Conservation (phyloP, 2,329 filamentous ascomycete genomes). For the Venturiaceae sp. region DNA sequence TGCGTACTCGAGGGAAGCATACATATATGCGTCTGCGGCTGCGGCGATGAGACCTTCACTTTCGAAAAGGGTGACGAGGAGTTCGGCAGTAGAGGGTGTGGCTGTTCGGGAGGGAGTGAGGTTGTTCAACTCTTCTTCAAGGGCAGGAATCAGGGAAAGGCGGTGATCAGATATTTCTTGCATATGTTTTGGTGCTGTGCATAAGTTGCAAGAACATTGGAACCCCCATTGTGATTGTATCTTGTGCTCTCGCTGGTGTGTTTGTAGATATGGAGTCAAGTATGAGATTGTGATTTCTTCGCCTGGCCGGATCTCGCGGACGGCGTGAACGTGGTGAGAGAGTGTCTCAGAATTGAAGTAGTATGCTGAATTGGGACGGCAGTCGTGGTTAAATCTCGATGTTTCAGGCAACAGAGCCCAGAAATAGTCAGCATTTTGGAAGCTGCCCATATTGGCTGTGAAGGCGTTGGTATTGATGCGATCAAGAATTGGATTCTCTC, state of each 20-base stretch:
- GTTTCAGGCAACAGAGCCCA: conserved; percentile 8
- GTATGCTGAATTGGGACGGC: conserved; percentile 30
- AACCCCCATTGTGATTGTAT: conserved; percentile 29
- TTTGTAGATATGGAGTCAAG: conserved; percentile 19
- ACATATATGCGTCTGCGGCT: conserved; percentile 23
- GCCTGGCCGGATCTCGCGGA: conserved; percentile 25
- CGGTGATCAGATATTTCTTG: conserved; percentile 24
- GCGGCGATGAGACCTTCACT: conserved; percentile 22
- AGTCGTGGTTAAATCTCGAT: conserved; percentile 31
- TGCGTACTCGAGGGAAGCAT: conserved; percentile 31
- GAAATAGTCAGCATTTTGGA: background rate
- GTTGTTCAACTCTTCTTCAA: conserved; percentile 25
- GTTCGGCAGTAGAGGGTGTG: conserved; percentile 24
- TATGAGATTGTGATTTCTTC: conserved; percentile 32
- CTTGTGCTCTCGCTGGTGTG: conserved; percentile 18
- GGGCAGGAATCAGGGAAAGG: conserved; percentile 20
- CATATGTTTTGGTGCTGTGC: conserved; percentile 18
- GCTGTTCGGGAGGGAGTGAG: conserved; percentile 16
- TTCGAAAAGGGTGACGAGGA: conserved; percentile 26
- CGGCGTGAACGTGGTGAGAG: conserved; percentile 26
- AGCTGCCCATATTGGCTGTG: background rate
- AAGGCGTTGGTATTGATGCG: conserved; percentile 10
- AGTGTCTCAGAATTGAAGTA: conserved; percentile 26
- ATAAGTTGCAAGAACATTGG: conserved; percentile 26
- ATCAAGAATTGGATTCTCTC: conserved; percentile 1